Evolutionary conservation across 495 filamentous ascomycete species (phyloP), one percentile per base, ranked within the genome.

Genomic region (Hypoxylon crocopeplum): DNA sequence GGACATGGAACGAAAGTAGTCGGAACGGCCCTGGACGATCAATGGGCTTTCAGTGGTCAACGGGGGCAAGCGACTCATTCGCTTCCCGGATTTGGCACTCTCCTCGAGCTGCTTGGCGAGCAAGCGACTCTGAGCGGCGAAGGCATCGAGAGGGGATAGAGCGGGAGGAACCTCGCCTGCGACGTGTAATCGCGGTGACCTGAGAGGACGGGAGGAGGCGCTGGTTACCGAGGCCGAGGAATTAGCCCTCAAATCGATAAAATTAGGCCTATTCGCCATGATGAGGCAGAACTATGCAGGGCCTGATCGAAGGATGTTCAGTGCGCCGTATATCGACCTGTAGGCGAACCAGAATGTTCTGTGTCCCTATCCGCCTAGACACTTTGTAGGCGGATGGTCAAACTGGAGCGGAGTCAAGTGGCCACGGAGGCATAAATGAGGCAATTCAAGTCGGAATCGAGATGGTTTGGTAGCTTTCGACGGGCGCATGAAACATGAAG

Each of bases 121-220:
- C 59, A 93, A 70, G 42, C 92, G 87, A 52, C 92, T 92, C 60
- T 97, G 93, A 54, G 90, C 82, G 13, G 91, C 92, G 59, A 98
- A 91, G 32, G 94, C 93, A 79, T 98, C 94, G 39, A 98, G 84
- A 12, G 94, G 94, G 1, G 94, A 98, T 41, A 97, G 83, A 24
- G 92, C 88, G 12, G 94, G 94, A 25, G 94, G 93, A 7, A 92
- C 81, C 64, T 97, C 94, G 41, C 93, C 94, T 42, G 89, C 87
- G 47, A 87, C 79, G 68, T 93, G 90, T 56, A 93, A 76, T 46
- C 88, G 85, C 34, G 89, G 88, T 2, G 88, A 91, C 46, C 79
- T 78, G 5, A 88, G 73, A 8, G 83, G 75, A 30, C 80, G 73
- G 21, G 77, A 76, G 45, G 67, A 32, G 62, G 68, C 32, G 62